Base-by-base conservation (phyloP, 306 rosid genomes). In the Dicorynia guianensis region DNA sequence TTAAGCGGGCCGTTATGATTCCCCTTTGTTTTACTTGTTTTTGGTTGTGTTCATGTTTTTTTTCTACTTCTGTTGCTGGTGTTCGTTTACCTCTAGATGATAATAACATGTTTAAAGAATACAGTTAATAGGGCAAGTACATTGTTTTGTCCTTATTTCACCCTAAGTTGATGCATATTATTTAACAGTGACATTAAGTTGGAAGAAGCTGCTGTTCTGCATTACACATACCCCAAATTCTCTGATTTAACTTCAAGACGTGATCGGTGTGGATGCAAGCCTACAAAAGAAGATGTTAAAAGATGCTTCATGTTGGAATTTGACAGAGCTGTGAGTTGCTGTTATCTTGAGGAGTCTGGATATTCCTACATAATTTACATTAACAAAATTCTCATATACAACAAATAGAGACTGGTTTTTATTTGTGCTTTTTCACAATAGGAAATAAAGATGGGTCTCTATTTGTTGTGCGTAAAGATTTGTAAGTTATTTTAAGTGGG, bases 221-320 rank as follows among this genome's bases (percentile, higher is more conserved):
- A 87, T 76, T 87, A 81, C 72, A 84, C 90, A 39, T 87, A 87
- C 75, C 54, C 90, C 63, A 87, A 87, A 64, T 87, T 84, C 76
- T 84, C 90, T 57, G 90, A 87, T 84, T 81, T 87, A 80, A 87
- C 88, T 76, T 87, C 90, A 79, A 87, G 90, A 66, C 90, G 88
- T 53, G 85, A 87, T 79, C 81, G 88, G 13, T 87, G 90, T 76
- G 85, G 88, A 72, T 87, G 91, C 81, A 87, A 87, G 78, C 88
- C 91, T 69, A 87, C 88, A 48, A 87, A 87, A 85, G 91, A 87
- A 11, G 91, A 84, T 70, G 88, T 87, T 30, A 87, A 87, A 87
- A 87, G 88, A 87, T 87, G 91, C 84, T 87, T 87, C 78, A 87
- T 87, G 91, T 64, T 87, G 83, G 91, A 87, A 19, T 87, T 87